Evolutionary conservation across 306 rosid genomes (phyloP).

Genomic region (Begonia masoniana): DNA sequence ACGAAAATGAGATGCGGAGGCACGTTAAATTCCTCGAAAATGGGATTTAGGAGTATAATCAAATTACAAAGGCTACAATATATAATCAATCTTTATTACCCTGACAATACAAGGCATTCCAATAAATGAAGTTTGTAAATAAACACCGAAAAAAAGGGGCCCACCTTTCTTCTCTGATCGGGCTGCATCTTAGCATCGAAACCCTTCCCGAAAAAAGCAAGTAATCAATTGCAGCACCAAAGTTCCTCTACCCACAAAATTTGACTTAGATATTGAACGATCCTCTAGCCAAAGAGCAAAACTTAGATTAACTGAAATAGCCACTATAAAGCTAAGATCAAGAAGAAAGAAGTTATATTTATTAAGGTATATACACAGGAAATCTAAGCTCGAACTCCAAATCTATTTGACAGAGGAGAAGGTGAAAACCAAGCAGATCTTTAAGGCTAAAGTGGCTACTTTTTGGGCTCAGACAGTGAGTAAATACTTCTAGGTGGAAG

Average conservation of each 20-base stretch:
- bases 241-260: constrained; percentile 20
- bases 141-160: constrained; percentile 2
- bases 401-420: constrained; percentile 7
- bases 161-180: constrained; percentile 92
- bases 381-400: constrained; percentile 16
- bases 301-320: constrained; percentile 3
- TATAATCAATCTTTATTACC: too few relatives aligned
- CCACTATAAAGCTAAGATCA: constrained; percentile 23
- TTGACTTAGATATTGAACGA: constrained; percentile 19
- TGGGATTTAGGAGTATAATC: too few relatives aligned
- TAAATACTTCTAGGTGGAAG: constrained; percentile 4
- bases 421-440: constrained; percentile 7
- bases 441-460: constrained; percentile 12
- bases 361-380: neutral
- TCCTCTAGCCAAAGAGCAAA: constrained; percentile 24
- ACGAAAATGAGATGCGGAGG: too few relatives aligned
- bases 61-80: too few relatives aligned
- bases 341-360: neutral
- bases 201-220: constrained; percentile 28
- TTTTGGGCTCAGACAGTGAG: constrained; percentile 12
- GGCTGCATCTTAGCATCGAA: constrained; percentile 51
- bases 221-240: constrained; percentile 9
- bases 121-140: too few relatives aligned
- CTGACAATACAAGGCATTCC: too few relatives aligned
- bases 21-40: too few relatives aligned